Percentiles rank a stretch among this genome's conserved stretches.
Conservation (phyloP, 139 green algal species). For the Chlorella sp. region DNA sequence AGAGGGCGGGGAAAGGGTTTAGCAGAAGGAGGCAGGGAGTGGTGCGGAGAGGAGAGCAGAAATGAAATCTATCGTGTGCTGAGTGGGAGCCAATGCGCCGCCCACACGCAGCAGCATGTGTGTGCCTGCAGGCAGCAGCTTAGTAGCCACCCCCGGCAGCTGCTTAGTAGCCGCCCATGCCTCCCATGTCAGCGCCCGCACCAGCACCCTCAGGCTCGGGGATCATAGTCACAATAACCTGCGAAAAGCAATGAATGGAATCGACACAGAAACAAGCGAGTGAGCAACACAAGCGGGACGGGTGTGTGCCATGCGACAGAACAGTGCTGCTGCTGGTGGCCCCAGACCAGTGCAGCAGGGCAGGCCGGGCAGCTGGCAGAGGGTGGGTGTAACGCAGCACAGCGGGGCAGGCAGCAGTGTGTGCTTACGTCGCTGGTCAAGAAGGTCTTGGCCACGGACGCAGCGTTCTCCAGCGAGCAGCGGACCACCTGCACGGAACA, state of each 20-base stretch:
- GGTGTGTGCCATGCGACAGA: not conserved
- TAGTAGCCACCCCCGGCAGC: too few species aligned
- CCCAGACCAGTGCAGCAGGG: not conserved
- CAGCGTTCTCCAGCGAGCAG: slow-evolving; percentile 96
- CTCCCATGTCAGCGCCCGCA: slow-evolving; percentile 34
- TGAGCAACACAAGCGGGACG: not conserved
- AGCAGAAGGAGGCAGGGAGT: too few species aligned
- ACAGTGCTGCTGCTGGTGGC: too few species aligned
- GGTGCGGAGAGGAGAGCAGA: too few species aligned
- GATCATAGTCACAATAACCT: slow-evolving; percentile 82
- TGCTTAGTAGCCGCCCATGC: slow-evolving; percentile 69
- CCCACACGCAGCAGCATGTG: too few species aligned
- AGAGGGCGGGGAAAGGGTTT: too few species aligned
- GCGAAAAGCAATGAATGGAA: too few species aligned
- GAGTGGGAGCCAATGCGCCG: too few species aligned
- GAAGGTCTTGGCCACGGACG: slow-evolving; percentile 97
- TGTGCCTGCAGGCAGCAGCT: too few species aligned
- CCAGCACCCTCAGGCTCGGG: slow-evolving; percentile 72
- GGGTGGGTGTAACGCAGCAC: too few species aligned
- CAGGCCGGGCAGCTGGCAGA: not conserved
- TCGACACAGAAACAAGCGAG: not conserved
- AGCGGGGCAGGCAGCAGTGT: too few species aligned
- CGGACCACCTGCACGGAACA: slow-evolving; percentile 69
- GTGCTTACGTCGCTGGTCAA: slow-evolving; percentile 88
- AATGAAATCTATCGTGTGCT: too few species aligned